Evolutionary conservation across 139 green algal species (phyloP), one percentile per base, ranked within the genome.

Genomic region (Chlamydomonas incerta): DNA sequence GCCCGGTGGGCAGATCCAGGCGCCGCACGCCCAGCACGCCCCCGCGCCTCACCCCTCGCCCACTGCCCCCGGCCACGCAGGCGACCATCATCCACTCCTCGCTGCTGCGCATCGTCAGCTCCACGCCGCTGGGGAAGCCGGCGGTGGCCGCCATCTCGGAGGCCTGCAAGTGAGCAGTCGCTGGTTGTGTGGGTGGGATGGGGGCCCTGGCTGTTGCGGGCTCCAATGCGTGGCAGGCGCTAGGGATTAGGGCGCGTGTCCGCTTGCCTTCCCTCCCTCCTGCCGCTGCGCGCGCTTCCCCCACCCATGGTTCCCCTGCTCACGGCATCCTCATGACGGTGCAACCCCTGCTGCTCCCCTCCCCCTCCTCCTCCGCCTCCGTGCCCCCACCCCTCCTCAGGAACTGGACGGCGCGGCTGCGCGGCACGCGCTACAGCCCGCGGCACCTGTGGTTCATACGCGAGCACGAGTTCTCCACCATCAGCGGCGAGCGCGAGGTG

Each of bases 51-150:
- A 69, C 23, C 69, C 69, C 35, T 74, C 35, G 41, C 46, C 41
- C n/a, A n/a, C n/a, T n/a, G n/a, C n/a, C 13, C 24, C 18, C 66
- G 33, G 35, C 28, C 46, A 9, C 60, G 41, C 68, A 87, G 86
- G 71, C 79, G 29, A 81, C 26, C 72, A 90, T 90, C 72, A 87
- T 90, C 34, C 86, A 90, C 73, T 83, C 80, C 50, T 83, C 72
- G 15, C 63, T 90, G 60, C 72, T 90, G 26, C 80, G 86, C 23
- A 63, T 90, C 57, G 29, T 90, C 18, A 80, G 31, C 52, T 8
- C 80, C 2, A 1, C 21, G 68, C 79, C 79, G 31, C 79, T 85
- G 46, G 79, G 69, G 47, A 3, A 66, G 31, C 13, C 13, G 17
- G 79, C 79, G 17, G 79, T 85, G 79, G 65, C 35, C 21, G 79